Percentiles rank a stretch among this genome's conserved stretches.
Conservation (phyloP, 75 land plant species). For the Selaginella tamariscina region DNA sequence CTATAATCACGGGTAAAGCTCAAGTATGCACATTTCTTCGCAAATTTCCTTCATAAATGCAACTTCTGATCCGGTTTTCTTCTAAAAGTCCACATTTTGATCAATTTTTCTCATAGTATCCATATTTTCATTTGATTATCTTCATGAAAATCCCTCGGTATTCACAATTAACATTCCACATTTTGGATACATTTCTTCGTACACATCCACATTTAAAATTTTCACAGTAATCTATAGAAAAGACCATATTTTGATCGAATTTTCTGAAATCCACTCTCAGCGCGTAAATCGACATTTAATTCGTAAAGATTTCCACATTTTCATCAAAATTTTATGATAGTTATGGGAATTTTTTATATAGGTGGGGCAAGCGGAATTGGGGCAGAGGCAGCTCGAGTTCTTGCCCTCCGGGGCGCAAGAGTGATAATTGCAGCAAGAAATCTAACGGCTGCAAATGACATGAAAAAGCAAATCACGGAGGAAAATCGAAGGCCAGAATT, state of each 20-base stretch:
- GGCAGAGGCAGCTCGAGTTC: constrained; percentile 58
- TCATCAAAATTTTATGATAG: not conserved
- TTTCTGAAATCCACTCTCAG: no score
- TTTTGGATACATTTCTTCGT: no score
- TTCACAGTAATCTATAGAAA: no score
- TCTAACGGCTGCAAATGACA: constrained; percentile 29
- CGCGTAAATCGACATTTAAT: no score
- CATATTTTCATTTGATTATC: no score
- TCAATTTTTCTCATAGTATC: no score
- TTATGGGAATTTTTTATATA: constrained; percentile 20
- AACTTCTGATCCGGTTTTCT: no score
- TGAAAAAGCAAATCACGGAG: constrained; percentile 34
- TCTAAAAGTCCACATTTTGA: no score
- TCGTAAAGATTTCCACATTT: not conserved
- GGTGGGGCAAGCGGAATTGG: constrained; percentile 76
- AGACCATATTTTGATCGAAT: no score
- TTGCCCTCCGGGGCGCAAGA: constrained; percentile 54
- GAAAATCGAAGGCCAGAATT: constrained; percentile 37
- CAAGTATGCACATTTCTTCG: not conserved
- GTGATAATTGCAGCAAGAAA: constrained; percentile 63
- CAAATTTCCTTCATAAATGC: not conserved
- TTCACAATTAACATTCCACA: no score
- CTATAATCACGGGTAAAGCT: constrained; percentile 43
- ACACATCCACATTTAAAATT: no score
- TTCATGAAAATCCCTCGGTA: no score